Evolutionary conservation across 257 asterid species (phyloP).

Genomic region (Asclepias syriaca): DNA sequence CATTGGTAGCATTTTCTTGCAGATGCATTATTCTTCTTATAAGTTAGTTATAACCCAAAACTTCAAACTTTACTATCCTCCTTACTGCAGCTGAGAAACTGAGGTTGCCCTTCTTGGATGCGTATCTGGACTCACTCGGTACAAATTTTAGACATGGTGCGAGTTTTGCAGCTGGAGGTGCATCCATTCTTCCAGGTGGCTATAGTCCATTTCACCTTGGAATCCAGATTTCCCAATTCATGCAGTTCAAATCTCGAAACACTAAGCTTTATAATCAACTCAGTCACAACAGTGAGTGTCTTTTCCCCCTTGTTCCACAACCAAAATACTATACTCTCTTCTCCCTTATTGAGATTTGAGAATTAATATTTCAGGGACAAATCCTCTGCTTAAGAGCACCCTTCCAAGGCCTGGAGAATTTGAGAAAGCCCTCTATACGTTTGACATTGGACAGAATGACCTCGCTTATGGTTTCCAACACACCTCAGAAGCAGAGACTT

Average conservation of each 20-base stretch:
- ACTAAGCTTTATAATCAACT: slow-evolving; percentile 8
- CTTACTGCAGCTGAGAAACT: slow-evolving; percentile 23
- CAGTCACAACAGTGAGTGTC: neutral
- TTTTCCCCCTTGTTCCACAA: neutral
- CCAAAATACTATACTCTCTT: neutral
- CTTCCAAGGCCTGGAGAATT: slow-evolving; percentile 23
- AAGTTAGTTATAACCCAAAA: no score
- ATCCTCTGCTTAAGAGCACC: neutral
- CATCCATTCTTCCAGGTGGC: slow-evolving; percentile 22
- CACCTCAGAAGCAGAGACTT: slow-evolving; percentile 14
- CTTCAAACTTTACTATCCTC: neutral
- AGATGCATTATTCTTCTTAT: no score
- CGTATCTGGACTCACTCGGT: slow-evolving; percentile 26
- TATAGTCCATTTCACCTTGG: slow-evolving; percentile 18
- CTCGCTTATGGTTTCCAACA: slow-evolving; percentile 16
- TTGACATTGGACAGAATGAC: slow-evolving; percentile 34
- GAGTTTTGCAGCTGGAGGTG: slow-evolving; percentile 22
- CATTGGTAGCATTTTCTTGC: slow-evolving; percentile 24
- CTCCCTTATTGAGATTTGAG: neutral
- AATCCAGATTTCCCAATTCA: slow-evolving; percentile 22
- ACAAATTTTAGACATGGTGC: slow-evolving; percentile 24
- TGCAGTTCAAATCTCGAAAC: slow-evolving; percentile 21
- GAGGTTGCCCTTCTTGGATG: slow-evolving; percentile 18
- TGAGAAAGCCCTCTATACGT: slow-evolving; percentile 24
- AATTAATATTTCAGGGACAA: neutral